Conservation (phyloP, 495 filamentous ascomycete genomes). For the Penicillium lividum region DNA sequence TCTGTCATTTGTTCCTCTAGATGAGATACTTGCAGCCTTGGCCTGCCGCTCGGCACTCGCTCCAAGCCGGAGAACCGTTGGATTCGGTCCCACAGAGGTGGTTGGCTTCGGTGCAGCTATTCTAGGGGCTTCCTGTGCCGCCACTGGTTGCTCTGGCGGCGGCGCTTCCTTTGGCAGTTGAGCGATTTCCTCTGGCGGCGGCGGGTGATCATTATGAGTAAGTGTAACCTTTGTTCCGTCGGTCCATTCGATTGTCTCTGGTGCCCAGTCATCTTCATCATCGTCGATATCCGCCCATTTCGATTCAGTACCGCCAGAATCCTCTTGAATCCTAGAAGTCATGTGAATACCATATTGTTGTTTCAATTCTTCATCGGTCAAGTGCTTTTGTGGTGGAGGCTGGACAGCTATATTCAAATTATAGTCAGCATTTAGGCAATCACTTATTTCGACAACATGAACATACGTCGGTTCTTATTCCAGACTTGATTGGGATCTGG, state of each 20-base stretch:
- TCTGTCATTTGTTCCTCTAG: slow-evolving; percentile 70
- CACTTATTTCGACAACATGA: not conserved
- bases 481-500: slow-evolving; percentile 81
- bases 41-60: slow-evolving; percentile 52
- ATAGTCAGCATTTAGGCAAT: slow-evolving; percentile 27
- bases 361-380: slow-evolving; percentile 96
- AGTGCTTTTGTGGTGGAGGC: slow-evolving; percentile 80
- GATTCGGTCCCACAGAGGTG: slow-evolving; percentile 53
- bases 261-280: slow-evolving; percentile 97
- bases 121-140: slow-evolving; percentile 33
- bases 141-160: slow-evolving; percentile 22
- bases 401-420: slow-evolving; percentile 60
- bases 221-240: slow-evolving; percentile 93
- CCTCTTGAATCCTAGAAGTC: slow-evolving; percentile 83
- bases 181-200: slow-evolving; percentile 25
- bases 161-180: slow-evolving; percentile 31
- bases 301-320: slow-evolving; percentile 77
- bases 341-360: slow-evolving; percentile 96
- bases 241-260: slow-evolving; percentile 94
- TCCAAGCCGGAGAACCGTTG: slow-evolving; percentile 54
- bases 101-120: slow-evolving; percentile 44
- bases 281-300: slow-evolving; percentile 99
- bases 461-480: slow-evolving; percentile 96
- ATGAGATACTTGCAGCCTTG: slow-evolving; percentile 58
- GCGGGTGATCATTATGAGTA: slow-evolving; percentile 48